Base-by-base conservation (phyloP, 768 basidiomycete genomes). In the Vararia minispora region DNA sequence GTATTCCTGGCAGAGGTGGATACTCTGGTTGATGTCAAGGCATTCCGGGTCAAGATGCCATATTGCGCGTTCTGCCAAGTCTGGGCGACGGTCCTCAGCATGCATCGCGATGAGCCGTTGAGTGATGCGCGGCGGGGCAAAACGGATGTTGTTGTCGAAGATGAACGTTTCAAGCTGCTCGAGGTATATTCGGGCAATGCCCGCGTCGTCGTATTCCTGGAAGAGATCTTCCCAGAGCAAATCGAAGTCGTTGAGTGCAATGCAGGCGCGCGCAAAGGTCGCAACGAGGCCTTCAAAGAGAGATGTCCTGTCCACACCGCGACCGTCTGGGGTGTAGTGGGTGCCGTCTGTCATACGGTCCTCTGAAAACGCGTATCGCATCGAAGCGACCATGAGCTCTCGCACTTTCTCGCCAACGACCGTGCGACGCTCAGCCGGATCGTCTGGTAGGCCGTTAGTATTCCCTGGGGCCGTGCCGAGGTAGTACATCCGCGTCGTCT, bases 11-110 rank as follows among this genome's bases (percentile, higher is more conserved):
- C 95, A 99, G 4, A 99, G 68, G 18, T 58, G 69, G 47, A 97
- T 83, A 4, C 83, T 82, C 60, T 97, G 94, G 52, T 97, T 86
- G 59, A 97, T 79, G 53, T 99, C 95, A 42, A 99, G 62, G 49
- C 80, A 87, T 2, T 73, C 62, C 1, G 94, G 90, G 49, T 95
- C 87, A 47, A 97, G 88, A 54, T 94, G 88, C 90, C 91, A 97
- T 39, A 99, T 94, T 40, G 97, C 66, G 22, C 76, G 74, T 57
- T 99, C 92, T 1, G 83, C 86, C 3, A 76, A 65, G 34, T 86
- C 83, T 6, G 80, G 76, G 25, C 78, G 72, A 10, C 65, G 66
- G 30, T 76, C 69, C 23, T 76, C 73, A 32, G 81, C 84, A 50
- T 95, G 86, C 29, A 86, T 60, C 1, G 73, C 71, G 35, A 98